A percentile compares a stretch with the other conserved stretches of the same genome.
These are phyloP conservation scores for Plasmodium gonderi DNA, from an alignment of 169 alveolate genomes.

Conservation along the genomic window DNA sequence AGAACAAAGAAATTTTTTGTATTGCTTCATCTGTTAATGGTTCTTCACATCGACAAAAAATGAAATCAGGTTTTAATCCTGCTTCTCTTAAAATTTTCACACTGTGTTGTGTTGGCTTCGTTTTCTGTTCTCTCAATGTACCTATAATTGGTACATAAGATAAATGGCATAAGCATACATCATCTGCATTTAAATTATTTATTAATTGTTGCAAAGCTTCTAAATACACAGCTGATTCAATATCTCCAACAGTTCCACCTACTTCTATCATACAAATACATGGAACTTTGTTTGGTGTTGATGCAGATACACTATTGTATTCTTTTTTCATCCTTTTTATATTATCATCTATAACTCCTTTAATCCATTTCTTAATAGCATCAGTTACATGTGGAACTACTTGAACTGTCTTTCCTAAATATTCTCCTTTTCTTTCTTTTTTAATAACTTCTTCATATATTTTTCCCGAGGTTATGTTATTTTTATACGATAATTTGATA, in stretches of 20 bases:
- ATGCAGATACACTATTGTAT: constrained; percentile 9
- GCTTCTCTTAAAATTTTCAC: constrained; percentile 89
- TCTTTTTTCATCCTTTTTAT: constrained; percentile 75
- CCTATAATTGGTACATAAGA: constrained; percentile 91
- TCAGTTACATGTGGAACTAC: constrained; percentile 89
- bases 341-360: constrained; percentile 81
- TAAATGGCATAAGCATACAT: constrained; percentile 90
- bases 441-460: constrained; percentile 91
- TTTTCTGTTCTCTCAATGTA: constrained; percentile 91
- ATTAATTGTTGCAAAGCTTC: constrained; percentile 94
- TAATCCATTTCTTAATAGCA: constrained; percentile 90
- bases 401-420: constrained; percentile 97
- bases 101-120: constrained; percentile 96
- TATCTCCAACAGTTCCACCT: constrained; percentile 99
- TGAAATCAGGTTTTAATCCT: constrained; percentile 89
- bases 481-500: constrained; percentile 87
- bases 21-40: constrained; percentile 84
- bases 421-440: constrained; percentile 95
- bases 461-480: constrained; percentile 97
- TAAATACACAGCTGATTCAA: constrained; percentile 93
- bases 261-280: constrained; percentile 95
- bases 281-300: constrained; percentile 81
- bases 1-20: constrained; percentile 87
- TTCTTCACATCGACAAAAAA: constrained; percentile 88
- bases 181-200: constrained; percentile 86